These are phyloP conservation scores for Laetiporus sulphureus DNA, from an alignment of 1,284 basidiomycete genomes.

Conservation along the genomic window DNA sequence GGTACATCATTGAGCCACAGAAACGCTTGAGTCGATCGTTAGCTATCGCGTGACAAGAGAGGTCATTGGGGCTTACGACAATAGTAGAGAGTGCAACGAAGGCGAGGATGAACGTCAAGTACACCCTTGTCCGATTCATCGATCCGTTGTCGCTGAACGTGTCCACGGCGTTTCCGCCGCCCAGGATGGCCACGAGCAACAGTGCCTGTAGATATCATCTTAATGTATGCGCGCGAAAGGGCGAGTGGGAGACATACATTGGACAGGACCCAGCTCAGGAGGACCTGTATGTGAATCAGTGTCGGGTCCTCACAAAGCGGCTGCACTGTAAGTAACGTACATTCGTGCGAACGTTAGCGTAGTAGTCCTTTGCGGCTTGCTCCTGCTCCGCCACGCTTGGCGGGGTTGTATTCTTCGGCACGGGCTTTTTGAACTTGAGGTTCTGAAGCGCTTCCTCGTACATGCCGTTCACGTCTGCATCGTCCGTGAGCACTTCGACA, in stretches of 20 bases:
- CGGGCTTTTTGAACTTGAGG: slow-evolving; percentile 64
- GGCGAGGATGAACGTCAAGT: slow-evolving; percentile 73
- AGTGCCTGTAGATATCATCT: slow-evolving; percentile 44
- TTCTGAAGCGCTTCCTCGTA: slow-evolving; percentile 89
- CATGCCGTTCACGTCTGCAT: slow-evolving; percentile 81
- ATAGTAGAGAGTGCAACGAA: slow-evolving; percentile 74
- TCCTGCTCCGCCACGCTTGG: slow-evolving; percentile 55
- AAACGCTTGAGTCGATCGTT: slow-evolving; percentile 36
- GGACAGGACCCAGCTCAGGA: slow-evolving; percentile 81
- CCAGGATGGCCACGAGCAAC: slow-evolving; percentile 69
- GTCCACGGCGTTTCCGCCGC: slow-evolving; percentile 51
- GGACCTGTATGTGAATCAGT: slow-evolving; percentile 36
- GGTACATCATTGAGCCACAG: slow-evolving; percentile 56
- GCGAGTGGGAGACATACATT: slow-evolving; percentile 44
- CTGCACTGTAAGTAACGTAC: slow-evolving; percentile 33
- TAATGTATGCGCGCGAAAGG: background rate
- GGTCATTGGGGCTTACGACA: slow-evolving; percentile 34
- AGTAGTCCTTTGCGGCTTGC: slow-evolving; percentile 79
- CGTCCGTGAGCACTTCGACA: slow-evolving; percentile 81
- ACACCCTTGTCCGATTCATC: slow-evolving; percentile 59
- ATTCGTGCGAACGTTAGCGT: slow-evolving; percentile 88
- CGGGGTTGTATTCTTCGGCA: slow-evolving; percentile 24
- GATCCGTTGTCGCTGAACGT: slow-evolving; percentile 55
- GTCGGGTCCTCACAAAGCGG: background rate
- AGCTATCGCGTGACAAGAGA: background rate